Evolutionary conservation across 352 stramenopile species (phyloP).

Genomic region (Pythium rhizo-oryzae): DNA sequence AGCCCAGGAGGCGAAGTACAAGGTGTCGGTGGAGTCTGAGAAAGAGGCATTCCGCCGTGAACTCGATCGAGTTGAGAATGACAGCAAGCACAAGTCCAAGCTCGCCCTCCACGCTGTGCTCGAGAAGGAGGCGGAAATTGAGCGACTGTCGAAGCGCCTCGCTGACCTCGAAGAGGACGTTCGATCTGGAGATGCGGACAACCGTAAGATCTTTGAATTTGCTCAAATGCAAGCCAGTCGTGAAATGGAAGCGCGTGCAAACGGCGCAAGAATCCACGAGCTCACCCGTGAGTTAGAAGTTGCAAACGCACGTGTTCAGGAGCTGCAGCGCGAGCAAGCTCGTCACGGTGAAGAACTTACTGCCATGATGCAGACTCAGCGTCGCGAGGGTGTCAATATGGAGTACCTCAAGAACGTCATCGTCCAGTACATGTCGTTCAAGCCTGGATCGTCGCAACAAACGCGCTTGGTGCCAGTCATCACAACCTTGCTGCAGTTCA

Average conservation of each 20-base stretch:
- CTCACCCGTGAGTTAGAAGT: conserved; percentile 50
- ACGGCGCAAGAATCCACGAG: conserved; percentile 57
- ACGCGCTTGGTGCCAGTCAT: conserved; percentile 77
- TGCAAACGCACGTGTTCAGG: conserved; percentile 50
- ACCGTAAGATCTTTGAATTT: conserved; percentile 89
- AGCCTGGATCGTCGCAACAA: conserved; percentile 79
- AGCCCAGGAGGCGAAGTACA: conserved; percentile 31
- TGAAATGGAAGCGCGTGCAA: conserved; percentile 64
- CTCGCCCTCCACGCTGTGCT: conserved; percentile 78
- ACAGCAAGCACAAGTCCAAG: conserved; percentile 88
- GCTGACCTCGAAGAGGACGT: conserved; percentile 84
- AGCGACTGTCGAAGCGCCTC: conserved; percentile 52
- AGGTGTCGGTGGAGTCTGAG: conserved; percentile 38
- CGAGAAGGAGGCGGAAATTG: conserved; percentile 81
- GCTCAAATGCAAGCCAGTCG: conserved; percentile 84
- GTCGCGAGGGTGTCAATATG: conserved; percentile 88
- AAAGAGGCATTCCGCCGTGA: conserved; percentile 54
- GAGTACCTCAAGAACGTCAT: conserved; percentile 92
- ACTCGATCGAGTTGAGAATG: conserved; percentile 68
- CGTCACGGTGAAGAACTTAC: conserved; percentile 70
- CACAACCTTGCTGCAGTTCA: conserved; percentile 87
- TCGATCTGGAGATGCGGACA: conserved; percentile 77
- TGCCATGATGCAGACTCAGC: conserved; percentile 78
- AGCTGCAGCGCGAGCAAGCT: conserved; percentile 59
- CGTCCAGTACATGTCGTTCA: conserved; percentile 91